phyloP scores from a whole-genome alignment of 202 grass and related monocot species.

The Brachypodium distachyon region DNA sequence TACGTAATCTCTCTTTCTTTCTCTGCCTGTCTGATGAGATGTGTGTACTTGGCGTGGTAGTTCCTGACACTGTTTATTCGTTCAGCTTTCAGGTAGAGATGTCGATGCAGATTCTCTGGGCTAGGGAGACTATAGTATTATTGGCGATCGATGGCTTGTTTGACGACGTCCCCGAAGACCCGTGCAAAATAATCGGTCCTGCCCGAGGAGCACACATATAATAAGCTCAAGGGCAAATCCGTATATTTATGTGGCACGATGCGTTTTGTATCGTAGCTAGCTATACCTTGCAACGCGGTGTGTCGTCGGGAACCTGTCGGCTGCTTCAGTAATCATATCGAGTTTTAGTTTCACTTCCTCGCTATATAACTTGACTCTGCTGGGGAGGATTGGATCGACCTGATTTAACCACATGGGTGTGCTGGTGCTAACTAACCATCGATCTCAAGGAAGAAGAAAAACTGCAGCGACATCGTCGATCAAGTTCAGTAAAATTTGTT shows the following conservation, averaged over 20 bases:
- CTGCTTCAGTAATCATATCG: neutral
- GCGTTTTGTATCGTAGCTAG: constrained; percentile 18
- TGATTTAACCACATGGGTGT: neutral
- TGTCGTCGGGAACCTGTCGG: constrained; percentile 5
- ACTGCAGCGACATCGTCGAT: neutral
- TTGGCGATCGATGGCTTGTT: constrained; percentile 3
- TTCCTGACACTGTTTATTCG: neutral
- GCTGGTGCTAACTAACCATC: neutral
- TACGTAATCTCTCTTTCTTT: too few species aligned
- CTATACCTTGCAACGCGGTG: constrained; percentile 17
- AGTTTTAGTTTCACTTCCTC: too few species aligned
- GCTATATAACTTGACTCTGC: neutral
- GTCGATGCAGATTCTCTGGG: constrained; percentile 43
- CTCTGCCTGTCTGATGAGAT: constrained; percentile 6
- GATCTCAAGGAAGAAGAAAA: neutral
- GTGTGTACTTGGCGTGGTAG: neutral
- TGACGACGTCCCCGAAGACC: constrained; percentile 31
- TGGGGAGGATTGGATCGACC: neutral
- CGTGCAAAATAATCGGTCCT: constrained; percentile 8
- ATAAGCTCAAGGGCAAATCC: neutral
- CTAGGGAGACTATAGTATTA: neutral
- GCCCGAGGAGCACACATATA: neutral
- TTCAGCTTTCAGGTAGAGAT: constrained; percentile 29
- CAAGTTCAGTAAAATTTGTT: neutral
- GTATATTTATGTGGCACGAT: neutral